Base-by-base conservation (phyloP, 2,329 filamentous ascomycete species). In the Diaporthe capsici region DNA sequence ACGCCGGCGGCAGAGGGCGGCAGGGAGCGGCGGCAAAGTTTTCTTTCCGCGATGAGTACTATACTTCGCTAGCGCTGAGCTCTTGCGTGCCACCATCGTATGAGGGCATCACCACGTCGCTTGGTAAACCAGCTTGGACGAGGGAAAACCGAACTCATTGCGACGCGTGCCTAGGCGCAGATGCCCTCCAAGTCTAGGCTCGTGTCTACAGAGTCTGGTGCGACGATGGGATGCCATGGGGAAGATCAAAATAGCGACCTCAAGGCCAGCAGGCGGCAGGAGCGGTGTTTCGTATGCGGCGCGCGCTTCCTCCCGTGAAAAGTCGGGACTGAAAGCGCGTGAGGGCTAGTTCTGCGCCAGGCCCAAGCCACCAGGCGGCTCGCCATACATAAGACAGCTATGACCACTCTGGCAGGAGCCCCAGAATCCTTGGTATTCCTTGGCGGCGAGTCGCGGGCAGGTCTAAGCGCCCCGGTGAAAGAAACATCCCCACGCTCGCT, bases 231-330 rank as follows among this genome's bases (percentile, higher is more conserved):
- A 17, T 17, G 9, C 25, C 31, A 47, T 39, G 34, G 28, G 10
- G 44, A 10, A 31, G 28, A 53, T 53, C 63, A 53, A 68, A 51
- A 68, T 51, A 68, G 63, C 44, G 31, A 68, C 28, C 31, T 34
- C 44, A 2, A 51, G 10, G 31, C 1, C 20, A 37, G 4, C 28
- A 37, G 63, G 42, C 42, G 22, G 63, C 20, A 12, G 28, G 28
- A 67, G 15, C 34, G 10, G 31, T 53, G 63, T 67, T 67, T 67
- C 42, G 44, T 12, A 37, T 51, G 39, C 60, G 39, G n/a, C 63
- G 28, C 44, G 44, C 20, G 44, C 20, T 31, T 67, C 28, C 44
- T 37, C 5, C 44, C 5, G 63, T 37, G 10, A 20, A 20, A 4
- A 1, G 44, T 20, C 31, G 57, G 31, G 0, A n/a, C 28, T 37